Evolutionary conservation across 345 rosid genomes (phyloP), one percentile per base, ranked within the genome.

Genomic region (Hibiscus trionum): DNA sequence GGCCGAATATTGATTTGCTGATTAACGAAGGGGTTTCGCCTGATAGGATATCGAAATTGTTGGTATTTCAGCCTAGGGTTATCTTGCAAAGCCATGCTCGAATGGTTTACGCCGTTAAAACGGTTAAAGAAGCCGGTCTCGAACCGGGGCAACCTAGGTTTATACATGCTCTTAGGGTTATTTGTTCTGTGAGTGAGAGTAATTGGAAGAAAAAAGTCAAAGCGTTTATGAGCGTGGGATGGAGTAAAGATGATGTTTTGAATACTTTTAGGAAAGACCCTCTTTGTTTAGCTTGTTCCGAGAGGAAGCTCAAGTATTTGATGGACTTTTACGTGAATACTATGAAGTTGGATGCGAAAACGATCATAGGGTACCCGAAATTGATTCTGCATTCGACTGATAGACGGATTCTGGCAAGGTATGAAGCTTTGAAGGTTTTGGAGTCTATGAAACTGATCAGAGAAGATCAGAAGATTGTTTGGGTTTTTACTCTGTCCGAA

Each of bases 211-310:
- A 58, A 24, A 71, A 71, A 24, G 4, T 71, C 0, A 53, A 71
- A 46, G 15, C 27, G 9, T 71, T 71, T 37, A 71, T 56, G 73
- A 71, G 64, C 26, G 16, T 71, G 21, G 66, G 73, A 7, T 71
- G 73, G 73, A 71, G 39, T 57, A 27, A 71, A 15, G 73, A 71
- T 37, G 35, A 71, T 9, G 53, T 57, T 11, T 39, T 24, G 7
- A 24, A 12, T 71, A 39, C 37, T 58, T 14, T 71, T 21, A 71
- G 50, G 73, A 71, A 58, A 39, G 49, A 57, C 39, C 73, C 66
- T 58, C 0, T 24, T 9, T 57, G 24, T 57, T 58, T 71, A 46
- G 3, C 24, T 24, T 71, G 33, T 21, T 71, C 73, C 6, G 66
- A 71, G 52, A 46, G 24, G 5, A 57, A 71, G 19, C 24, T 71